These are phyloP conservation scores for Beauveria pseudobassiana DNA, from an alignment of 2,329 filamentous ascomycete genomes.

Conservation along the genomic window DNA sequence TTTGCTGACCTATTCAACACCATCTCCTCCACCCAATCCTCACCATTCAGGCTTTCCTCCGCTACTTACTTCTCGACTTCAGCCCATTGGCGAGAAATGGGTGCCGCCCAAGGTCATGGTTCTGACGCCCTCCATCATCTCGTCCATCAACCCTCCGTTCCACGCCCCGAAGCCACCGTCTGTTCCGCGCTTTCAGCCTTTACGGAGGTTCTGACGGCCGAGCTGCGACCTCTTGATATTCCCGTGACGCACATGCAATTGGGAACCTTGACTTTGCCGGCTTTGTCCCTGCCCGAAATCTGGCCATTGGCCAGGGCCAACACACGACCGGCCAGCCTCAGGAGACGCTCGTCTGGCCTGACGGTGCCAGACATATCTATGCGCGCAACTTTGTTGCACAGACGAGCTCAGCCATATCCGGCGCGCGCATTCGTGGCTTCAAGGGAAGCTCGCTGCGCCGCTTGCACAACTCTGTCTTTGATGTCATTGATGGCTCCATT, in stretches of 20 bases:
- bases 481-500: slow-evolving; percentile 66
- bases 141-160: slow-evolving; percentile 71
- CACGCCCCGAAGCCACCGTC: slow-evolving; percentile 80
- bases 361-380: slow-evolving; percentile 52
- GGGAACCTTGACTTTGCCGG: slow-evolving; percentile 75
- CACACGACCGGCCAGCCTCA: slow-evolving; percentile 36
- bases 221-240: slow-evolving; percentile 68
- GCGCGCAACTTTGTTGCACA: slow-evolving; percentile 53
- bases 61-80: slow-evolving; percentile 57
- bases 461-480: slow-evolving; percentile 82
- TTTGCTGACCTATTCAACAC: slow-evolving; percentile 91
- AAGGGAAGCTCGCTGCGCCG: slow-evolving; percentile 67
- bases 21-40: slow-evolving; percentile 86
- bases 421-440: slow-evolving; percentile 49
- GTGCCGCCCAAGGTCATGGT: slow-evolving; percentile 62
- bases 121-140: slow-evolving; percentile 72
- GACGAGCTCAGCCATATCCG: slow-evolving; percentile 46
- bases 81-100: slow-evolving; percentile 41
- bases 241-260: slow-evolving; percentile 83
- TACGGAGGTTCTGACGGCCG: slow-evolving; percentile 69
- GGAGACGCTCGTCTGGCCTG: slow-evolving; percentile 55
- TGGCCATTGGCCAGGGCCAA: slow-evolving; percentile 26
- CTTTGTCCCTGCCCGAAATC: slow-evolving; percentile 42
- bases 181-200: slow-evolving; percentile 82
- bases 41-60: slow-evolving; percentile 83